A percentile compares a stretch with the other conserved stretches of the same genome.
phyloP scores from a whole-genome alignment of 805 yeast species.

The Kodamaea leandrae region DNA sequence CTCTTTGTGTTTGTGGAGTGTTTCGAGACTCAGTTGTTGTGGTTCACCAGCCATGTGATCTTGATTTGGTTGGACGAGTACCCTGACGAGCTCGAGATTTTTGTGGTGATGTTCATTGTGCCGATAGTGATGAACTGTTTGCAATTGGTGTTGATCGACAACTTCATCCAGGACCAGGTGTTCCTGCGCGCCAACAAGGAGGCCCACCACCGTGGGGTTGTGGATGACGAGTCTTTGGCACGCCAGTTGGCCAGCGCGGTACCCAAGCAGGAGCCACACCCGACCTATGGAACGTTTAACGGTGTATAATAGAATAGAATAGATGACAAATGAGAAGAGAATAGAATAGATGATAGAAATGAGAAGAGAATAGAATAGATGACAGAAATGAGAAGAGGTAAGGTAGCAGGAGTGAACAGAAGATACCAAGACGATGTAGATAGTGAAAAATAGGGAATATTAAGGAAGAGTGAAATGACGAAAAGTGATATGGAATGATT shows the following conservation, averaged over 20 bases:
- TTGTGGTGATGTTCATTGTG: slow-evolving; percentile 80
- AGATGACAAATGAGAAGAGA: not conserved
- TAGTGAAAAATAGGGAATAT: too few relatives aligned
- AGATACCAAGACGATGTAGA: too few relatives aligned
- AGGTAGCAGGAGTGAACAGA: not conserved
- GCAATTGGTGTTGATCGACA: slow-evolving; percentile 71
- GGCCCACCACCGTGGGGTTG: slow-evolving; percentile 11
- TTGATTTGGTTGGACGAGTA: slow-evolving; percentile 80
- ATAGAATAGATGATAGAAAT: not conserved
- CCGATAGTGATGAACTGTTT: slow-evolving; percentile 72
- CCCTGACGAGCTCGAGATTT: slow-evolving; percentile 75
- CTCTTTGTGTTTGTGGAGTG: slow-evolving; percentile 61
- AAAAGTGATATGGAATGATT: too few relatives aligned
- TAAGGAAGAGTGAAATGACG: too few relatives aligned
- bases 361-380: not conserved
- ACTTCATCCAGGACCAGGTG: slow-evolving; percentile 59
- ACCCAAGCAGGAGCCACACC: not conserved
- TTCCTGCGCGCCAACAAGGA: slow-evolving; percentile 33
- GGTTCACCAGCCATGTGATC: slow-evolving; percentile 65
- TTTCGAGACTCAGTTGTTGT: slow-evolving; percentile 51
- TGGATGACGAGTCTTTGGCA: slow-evolving; percentile 1
- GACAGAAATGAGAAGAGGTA: not conserved
- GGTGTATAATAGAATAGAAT: too few relatives aligned
- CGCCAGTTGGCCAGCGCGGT: not conserved
- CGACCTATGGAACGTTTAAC: not conserved